These are phyloP conservation scores for Hyphodiscus sp. DNA, from an alignment of 2,329 filamentous ascomycete genomes.

Conservation along the genomic window DNA sequence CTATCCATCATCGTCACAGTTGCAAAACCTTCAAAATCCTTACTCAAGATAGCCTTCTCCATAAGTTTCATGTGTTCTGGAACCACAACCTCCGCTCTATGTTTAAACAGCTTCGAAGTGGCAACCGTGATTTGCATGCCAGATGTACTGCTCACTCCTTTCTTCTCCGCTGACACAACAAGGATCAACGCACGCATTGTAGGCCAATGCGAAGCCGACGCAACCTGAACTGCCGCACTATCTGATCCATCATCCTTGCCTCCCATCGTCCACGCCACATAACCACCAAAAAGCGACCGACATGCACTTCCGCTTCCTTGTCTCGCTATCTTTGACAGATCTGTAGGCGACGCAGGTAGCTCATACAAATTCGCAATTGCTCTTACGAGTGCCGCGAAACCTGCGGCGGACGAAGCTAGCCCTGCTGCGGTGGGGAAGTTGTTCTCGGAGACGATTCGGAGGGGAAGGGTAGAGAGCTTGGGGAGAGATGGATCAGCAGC, in stretches of 20 bases:
- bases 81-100: conserved; percentile 69
- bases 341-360: conserved; percentile 71
- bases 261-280: conserved; percentile 90
- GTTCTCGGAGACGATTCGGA: conserved; percentile 91
- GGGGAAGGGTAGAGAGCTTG: conserved; percentile 67
- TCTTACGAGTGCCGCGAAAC: conserved; percentile 66
- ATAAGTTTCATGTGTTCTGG: conserved; percentile 78
- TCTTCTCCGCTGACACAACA: conserved; percentile 89
- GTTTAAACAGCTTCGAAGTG: conserved; percentile 80
- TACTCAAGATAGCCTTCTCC: conserved; percentile 70
- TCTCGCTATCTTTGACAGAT: conserved; percentile 81
- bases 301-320: conserved; percentile 95
- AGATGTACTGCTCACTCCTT: conserved; percentile 84
- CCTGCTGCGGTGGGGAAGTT: conserved; percentile 98
- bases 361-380: conserved; percentile 90
- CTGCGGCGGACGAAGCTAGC: conserved; percentile 66
- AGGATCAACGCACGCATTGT: conserved; percentile 89
- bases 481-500: conserved; percentile 65
- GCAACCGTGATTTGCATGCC: conserved; percentile 97
- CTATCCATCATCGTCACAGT: conserved; percentile 93
- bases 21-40: conserved; percentile 82
- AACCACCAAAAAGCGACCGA: conserved; percentile 87
- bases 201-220: conserved; percentile 86
- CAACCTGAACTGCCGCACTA: conserved; percentile 82
- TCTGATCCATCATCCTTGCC: conserved; percentile 71